phyloP scores from a whole-genome alignment of 2,329 filamentous ascomycete genomes.

The Coniochaeta hoffmannii region DNA sequence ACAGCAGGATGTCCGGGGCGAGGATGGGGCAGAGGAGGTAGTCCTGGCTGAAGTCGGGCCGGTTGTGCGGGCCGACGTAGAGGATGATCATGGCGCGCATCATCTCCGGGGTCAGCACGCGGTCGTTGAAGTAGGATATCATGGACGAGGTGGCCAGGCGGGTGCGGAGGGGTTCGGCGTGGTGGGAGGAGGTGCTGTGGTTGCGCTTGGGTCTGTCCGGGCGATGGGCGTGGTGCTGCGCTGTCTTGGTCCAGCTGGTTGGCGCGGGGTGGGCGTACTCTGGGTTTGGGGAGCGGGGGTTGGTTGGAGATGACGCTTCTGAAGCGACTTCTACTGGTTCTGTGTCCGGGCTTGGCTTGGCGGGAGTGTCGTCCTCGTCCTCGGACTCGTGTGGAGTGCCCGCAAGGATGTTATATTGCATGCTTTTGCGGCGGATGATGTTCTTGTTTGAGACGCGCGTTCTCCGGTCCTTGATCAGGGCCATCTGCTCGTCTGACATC shows the following conservation, averaged over 20 bases:
- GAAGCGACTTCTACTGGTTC: background rate
- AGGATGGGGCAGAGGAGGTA: conserved; percentile 86
- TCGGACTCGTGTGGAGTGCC: conserved; percentile 78
- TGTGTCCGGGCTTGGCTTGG: conserved; percentile 11
- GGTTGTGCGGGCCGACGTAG: conserved; percentile 88
- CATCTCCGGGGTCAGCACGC: conserved; percentile 92
- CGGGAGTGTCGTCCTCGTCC: conserved; percentile 51
- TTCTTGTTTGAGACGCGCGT: conserved; percentile 70
- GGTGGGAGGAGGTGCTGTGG: conserved; percentile 34
- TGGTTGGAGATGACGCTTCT: conserved; percentile 6
- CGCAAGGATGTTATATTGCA: conserved; percentile 79
- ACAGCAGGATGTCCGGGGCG: conserved; percentile 75
- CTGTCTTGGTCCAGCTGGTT: conserved; percentile 23
- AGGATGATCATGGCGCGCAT: conserved; percentile 99
- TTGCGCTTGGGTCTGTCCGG: background rate
- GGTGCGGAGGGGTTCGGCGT: conserved; percentile 59
- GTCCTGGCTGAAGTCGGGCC: conserved; percentile 86
- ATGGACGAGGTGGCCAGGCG: conserved; percentile 93
- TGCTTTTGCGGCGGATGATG: conserved; percentile 76
- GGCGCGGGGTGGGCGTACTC: conserved; percentile 44
- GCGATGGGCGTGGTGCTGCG: conserved; percentile 2
- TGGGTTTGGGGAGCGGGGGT: conserved; percentile 31
- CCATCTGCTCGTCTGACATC: conserved; percentile 99
- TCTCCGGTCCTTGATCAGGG: conserved; percentile 77
- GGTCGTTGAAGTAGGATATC: conserved; percentile 97